Conservation (phyloP, 192 early-diverging fungal genomes). For the Gigaspora rosea region DNA sequence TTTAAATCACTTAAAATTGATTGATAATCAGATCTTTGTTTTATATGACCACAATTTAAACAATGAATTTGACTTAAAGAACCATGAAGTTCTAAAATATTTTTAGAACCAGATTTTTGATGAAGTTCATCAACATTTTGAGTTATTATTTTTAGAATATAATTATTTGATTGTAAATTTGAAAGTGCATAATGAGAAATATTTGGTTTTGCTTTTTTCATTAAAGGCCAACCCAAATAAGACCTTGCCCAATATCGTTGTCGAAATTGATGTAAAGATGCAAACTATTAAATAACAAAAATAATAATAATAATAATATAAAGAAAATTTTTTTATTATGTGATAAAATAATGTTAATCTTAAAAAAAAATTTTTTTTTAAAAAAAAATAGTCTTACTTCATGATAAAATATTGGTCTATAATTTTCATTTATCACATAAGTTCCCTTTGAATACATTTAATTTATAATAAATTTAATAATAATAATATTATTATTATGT, state of each 20-base stretch:
- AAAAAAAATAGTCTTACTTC: constrained; percentile 43
- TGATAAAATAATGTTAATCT: too few relatives aligned
- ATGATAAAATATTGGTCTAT: constrained; percentile 84
- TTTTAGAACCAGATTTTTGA: constrained; percentile 53
- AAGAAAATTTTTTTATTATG: neutral
- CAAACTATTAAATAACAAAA: constrained; percentile 37
- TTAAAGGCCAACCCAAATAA: constrained; percentile 77
- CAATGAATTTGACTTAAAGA: constrained; percentile 75
- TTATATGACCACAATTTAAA: constrained; percentile 61
- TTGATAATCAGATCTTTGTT: constrained; percentile 67
- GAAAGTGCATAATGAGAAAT: constrained; percentile 65
- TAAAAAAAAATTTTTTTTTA: too few relatives aligned
- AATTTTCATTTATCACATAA: constrained; percentile 70
- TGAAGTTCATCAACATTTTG: constrained; percentile 94
- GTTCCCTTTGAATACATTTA: constrained; percentile 47
- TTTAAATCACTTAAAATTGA: constrained; percentile 64
- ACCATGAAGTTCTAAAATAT: constrained; percentile 86
- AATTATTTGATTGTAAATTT: constrained; percentile 47
- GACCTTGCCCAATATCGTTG: constrained; percentile 93
- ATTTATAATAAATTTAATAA: constrained; percentile 30
- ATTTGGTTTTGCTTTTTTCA: constrained; percentile 73
- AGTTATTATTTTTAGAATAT: constrained; percentile 69
- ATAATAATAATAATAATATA: neutral
- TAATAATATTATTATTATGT: too few relatives aligned
- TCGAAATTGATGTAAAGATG: constrained; percentile 55